phyloP scores from a whole-genome alignment of 257 asterid genomes.

The Haberlea rhodopensis region DNA sequence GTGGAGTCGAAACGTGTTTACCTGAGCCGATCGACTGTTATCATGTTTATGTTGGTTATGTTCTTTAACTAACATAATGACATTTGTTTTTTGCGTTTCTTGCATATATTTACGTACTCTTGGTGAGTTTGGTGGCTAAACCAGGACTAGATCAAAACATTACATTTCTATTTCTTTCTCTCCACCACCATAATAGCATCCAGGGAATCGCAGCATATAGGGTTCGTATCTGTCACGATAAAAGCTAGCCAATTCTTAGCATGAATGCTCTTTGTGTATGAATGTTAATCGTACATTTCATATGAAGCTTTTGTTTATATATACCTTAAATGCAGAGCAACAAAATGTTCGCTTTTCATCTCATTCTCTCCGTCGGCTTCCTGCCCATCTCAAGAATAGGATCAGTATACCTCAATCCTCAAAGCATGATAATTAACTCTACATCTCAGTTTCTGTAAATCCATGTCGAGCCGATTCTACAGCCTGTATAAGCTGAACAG shows the following conservation, averaged over 20 bases:
- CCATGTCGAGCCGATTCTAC: conserved; percentile 47
- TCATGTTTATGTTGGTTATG: no score
- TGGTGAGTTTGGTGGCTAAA: no score
- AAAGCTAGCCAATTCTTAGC: no score
- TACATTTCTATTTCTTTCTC: conserved; percentile 50
- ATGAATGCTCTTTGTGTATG: no score
- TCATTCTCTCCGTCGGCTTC: conserved; percentile 58
- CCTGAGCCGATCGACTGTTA: no score
- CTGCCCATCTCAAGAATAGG: conserved; percentile 61
- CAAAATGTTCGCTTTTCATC: conserved; percentile 52
- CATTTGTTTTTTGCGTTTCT: no score
- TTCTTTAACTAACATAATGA: no score
- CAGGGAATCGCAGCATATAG: conserved; percentile 83
- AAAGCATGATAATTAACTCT: conserved; percentile 74
- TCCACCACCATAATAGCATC: conserved; percentile 78
- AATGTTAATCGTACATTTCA: not conserved
- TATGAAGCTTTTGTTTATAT: not conserved
- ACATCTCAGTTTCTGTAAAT: conserved; percentile 74
- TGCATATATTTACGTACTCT: no score
- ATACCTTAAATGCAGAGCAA: conserved; percentile 75
- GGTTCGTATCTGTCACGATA: conserved; percentile 57
- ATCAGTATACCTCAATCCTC: conserved; percentile 59
- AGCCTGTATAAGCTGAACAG: conserved; percentile 71
- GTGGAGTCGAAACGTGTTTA: no score
- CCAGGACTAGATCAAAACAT: no score